A percentile compares a stretch with the other conserved stretches of the same genome.
Evolutionary conservation across 2,329 filamentous ascomycete species (phyloP).

Genomic region (Nemania diffusa): DNA sequence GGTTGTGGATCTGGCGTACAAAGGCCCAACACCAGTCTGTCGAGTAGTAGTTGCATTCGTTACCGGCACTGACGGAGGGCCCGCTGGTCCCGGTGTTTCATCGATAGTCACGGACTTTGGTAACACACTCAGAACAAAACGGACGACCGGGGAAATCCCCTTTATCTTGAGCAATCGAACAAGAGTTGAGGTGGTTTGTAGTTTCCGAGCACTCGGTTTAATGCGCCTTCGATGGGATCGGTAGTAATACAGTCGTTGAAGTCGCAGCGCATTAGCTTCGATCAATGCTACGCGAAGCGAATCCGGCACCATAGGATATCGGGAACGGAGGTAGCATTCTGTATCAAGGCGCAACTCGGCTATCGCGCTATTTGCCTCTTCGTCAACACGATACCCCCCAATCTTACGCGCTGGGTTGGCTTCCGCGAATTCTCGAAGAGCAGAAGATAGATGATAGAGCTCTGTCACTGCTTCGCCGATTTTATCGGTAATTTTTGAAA

Average conservation of each 20-base stretch:
- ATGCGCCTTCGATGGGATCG: constrained; percentile 24
- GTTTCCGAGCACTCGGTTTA: not conserved
- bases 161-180: constrained; percentile 6
- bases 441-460: constrained; percentile 20
- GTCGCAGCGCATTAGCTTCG: constrained; percentile 30
- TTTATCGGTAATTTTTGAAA: constrained; percentile 3
- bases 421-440: constrained; percentile 24
- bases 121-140: constrained; percentile 2
- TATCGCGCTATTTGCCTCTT: constrained; percentile 27
- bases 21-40: constrained; percentile 13
- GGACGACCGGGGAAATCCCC: not conserved
- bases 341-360: constrained; percentile 25
- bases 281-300: constrained; percentile 11
- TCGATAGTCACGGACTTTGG: not conserved
- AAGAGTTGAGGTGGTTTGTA: not conserved
- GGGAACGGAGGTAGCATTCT: constrained; percentile 19
- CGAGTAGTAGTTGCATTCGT: constrained; percentile 19
- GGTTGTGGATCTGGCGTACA: constrained; percentile 10
- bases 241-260: constrained; percentile 30
- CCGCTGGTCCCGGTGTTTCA: not conserved
- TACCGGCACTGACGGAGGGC: constrained; percentile 1
- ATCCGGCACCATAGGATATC: constrained; percentile 19
- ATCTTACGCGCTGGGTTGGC: constrained; percentile 10
- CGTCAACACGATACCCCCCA: not conserved
- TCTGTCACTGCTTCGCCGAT: constrained; percentile 24